These are phyloP conservation scores for Meripilus lineatus DNA, from an alignment of 1,284 basidiomycete genomes.

Conservation along the genomic window DNA sequence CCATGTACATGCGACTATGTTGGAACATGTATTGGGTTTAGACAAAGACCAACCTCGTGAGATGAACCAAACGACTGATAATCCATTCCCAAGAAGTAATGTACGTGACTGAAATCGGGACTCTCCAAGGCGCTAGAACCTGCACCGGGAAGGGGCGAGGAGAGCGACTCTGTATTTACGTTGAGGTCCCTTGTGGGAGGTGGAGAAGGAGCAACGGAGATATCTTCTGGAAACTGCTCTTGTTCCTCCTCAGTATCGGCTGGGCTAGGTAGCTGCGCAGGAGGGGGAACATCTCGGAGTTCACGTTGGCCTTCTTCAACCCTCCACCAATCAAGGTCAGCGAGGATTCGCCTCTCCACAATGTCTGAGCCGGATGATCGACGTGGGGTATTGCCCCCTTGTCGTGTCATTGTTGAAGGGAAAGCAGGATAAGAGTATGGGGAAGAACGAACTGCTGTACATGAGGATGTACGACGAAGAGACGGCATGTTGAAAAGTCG, in stretches of 20 bases:
- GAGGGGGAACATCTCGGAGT: constrained; percentile 23
- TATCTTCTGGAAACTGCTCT: not conserved
- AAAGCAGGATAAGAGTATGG: constrained; percentile 46
- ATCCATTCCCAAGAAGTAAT: not conserved
- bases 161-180: too few species aligned
- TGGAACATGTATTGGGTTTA: too few species aligned
- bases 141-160: constrained; percentile 6
- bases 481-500: constrained; percentile 53
- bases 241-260: constrained; percentile 12
- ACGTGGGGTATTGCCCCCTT: constrained; percentile 40
- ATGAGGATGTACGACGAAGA: constrained; percentile 68
- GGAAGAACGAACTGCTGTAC: constrained; percentile 56
- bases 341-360: constrained; percentile 60
- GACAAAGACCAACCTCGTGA: constrained; percentile 20
- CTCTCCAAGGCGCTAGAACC: constrained; percentile 1
- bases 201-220: not conserved
- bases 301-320: constrained; percentile 66
- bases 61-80: not conserved
- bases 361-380: constrained; percentile 65
- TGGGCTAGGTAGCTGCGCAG: constrained; percentile 11
- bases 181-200: not conserved
- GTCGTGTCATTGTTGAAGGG: constrained; percentile 23
- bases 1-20: too few species aligned
- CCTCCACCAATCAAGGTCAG: constrained; percentile 82
- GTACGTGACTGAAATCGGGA: not conserved